These are phyloP conservation scores for Talaromyces sp. DNA, from an alignment of 2,329 filamentous ascomycete species.

Conservation along the genomic window DNA sequence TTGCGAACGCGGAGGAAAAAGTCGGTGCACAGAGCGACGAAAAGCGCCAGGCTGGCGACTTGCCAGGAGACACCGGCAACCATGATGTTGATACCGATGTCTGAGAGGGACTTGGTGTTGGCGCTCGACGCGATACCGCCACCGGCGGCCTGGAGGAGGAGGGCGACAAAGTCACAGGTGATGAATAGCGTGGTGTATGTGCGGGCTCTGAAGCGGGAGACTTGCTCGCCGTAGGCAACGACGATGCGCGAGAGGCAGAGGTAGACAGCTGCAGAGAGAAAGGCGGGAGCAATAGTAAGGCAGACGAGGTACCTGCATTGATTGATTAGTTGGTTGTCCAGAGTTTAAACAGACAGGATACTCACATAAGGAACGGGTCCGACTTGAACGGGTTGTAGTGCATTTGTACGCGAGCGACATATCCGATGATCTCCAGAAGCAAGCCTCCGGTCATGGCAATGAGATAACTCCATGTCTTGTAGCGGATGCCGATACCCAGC, in stretches of 20 bases:
- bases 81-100: conserved; percentile 56
- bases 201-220: conserved; percentile 27
- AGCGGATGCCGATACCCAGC: conserved; percentile 38
- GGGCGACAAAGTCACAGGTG: conserved; percentile 57
- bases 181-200: conserved; percentile 49
- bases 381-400: conserved; percentile 44
- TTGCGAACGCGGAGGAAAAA: conserved; percentile 41
- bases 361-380: conserved; percentile 40
- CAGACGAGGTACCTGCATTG: conserved; percentile 57
- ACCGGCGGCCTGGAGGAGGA: conserved; percentile 57
- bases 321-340: conserved; percentile 19
- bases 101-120: conserved; percentile 27
- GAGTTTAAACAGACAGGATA: conserved; percentile 20
- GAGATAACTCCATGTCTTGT: conserved; percentile 48
- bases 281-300: conserved; percentile 61
- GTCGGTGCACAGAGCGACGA: conserved; percentile 48
- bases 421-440: conserved; percentile 54
- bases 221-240: conserved; percentile 26
- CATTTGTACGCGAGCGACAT: conserved; percentile 53
- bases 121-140: conserved; percentile 51
- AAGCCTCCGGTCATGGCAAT: conserved; percentile 52
- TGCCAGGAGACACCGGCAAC: conserved; percentile 61
- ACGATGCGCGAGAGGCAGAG: conserved; percentile 49
- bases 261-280: conserved; percentile 61
- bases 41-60: conserved; percentile 53